Base-by-base conservation (phyloP, 805 yeast genomes). In the Yamadazyma philogaea region DNA sequence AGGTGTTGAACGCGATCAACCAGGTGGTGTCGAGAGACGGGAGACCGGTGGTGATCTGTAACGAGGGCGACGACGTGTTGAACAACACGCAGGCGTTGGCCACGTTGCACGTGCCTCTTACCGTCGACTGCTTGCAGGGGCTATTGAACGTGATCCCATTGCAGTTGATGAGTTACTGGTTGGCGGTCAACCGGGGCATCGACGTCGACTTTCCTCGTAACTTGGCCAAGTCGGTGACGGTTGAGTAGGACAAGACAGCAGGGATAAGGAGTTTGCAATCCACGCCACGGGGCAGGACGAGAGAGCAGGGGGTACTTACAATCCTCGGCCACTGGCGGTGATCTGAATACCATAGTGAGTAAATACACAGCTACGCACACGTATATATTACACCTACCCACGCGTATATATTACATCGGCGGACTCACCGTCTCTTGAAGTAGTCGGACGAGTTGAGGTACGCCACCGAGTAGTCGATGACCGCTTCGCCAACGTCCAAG, bases 171-270 rank as follows among this genome's bases (percentile, higher is more conserved):
- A 84, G 96, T 59, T 93, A 93, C 72, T 90, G 96, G 93, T 77
- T 93, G 58, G 97, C 99, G 42, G 91, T 88, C 42, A 81, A 83
- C 68, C 86, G 91, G 61, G 98, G 97, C 31, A 84, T 87, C 54
- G 96, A 93, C 61, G 99, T 95, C 44, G 99, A 93, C 66, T 91
- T 91, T 82, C 99, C 99, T 52, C 82, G 99, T 71, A 93, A 93
- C 74, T 78, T 93, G 70, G 99, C 99, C 50, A 93, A 93, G 74
- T 84, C 96, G 39, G 99, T 93, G 44, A 93, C 99, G 37, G 99
- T 93, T 49, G 98, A 89, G 72, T 90, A 73, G 61, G 26, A n/a
- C 28, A 24, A 18, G 12, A 17, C 26, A 18, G n/a, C n/a, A n/a
- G n/a, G n/a, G n/a, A n/a, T n/a, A n/a, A n/a, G n/a, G n/a, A n/a